Base-by-base conservation (phyloP, 2,329 filamentous ascomycete species). In the Bisporella sp. region DNA sequence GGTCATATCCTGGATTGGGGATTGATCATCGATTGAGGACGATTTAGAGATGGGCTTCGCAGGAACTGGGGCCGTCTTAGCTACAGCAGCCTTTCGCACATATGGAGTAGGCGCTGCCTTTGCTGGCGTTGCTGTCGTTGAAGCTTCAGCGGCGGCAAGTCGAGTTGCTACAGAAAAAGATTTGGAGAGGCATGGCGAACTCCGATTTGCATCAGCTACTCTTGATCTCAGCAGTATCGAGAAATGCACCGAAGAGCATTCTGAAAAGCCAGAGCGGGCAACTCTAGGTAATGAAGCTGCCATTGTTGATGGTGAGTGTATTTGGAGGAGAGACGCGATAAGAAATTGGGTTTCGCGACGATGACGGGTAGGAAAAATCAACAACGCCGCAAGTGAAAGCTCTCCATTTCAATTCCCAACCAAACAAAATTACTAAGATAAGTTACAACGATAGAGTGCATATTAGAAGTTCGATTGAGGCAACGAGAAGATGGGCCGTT, bases 11-110 rank as follows among this genome's bases (percentile, higher is more conserved):
- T 60, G 53, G 52, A 66, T 62, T 12, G 63, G 58, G 5, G 63
- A 63, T 54, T 63, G 58, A 49, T 59, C 57, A 53, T 60, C 63
- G 21, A 88, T 76, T 12, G 81, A 76, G 7, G 9, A 89, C 88
- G 49, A 48, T 41, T 59, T 54, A 6, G 53, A 12, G 41, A 47
- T 51, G 5, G 48, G 7, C 21, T 21, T 21, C 21, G 21, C 21
- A 21, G 21, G 21, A 21, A 21, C 21, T 2, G 29, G 7, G 28
- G 48, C 41, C n/a, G 49, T 6, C 21, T 51, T 54, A 29, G 42
- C 21, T 37, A 51, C 51, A 44, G 35, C 35, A 37, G 35, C 2
- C 35, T 37, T 37, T 37, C 35, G 35, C 35, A 37, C 35, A 37
- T 37, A 37, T 2, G 35, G 35, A 8, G 35, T 37, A 37, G 35